A percentile compares a stretch with the other conserved stretches of the same genome.
phyloP scores from a whole-genome alignment of 2,329 filamentous ascomycete species.

The Trichoderma simmonsii region DNA sequence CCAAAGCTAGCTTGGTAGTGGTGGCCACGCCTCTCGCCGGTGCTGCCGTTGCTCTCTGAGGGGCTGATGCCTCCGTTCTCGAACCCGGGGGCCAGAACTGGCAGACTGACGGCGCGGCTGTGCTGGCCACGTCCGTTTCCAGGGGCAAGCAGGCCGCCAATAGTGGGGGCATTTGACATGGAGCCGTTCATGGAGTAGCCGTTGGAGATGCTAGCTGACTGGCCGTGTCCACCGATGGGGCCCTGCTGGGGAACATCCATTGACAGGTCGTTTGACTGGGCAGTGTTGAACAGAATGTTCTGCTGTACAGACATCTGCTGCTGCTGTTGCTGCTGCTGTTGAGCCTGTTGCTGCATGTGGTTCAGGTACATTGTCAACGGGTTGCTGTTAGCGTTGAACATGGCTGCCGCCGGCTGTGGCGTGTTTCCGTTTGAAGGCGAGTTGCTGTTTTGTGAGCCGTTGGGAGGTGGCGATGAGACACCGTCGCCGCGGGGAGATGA shows the following conservation, averaged over 20 bases:
- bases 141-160: conserved; percentile 74
- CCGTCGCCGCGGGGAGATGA: conserved; percentile 66
- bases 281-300: conserved; percentile 74
- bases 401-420: conserved; percentile 64
- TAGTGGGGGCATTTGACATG: conserved; percentile 61
- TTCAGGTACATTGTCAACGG: conserved; percentile 91
- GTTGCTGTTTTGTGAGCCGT: conserved; percentile 58
- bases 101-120: conserved; percentile 85
- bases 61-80: conserved; percentile 57
- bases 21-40: conserved; percentile 59
- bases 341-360: conserved; percentile 71
- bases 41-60: conserved; percentile 44
- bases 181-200: conserved; percentile 56
- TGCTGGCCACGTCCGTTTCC: conserved; percentile 60
- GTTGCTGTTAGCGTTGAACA: conserved; percentile 82
- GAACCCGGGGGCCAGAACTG: conserved; percentile 63
- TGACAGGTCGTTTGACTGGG: conserved; percentile 56
- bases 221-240: conserved; percentile 59
- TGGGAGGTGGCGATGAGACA: conserved; percentile 54
- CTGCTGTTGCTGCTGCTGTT: conserved; percentile 71
- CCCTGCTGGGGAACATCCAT: conserved; percentile 61
- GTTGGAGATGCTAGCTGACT: conserved; percentile 64
- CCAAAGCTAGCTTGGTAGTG: conserved; percentile 64
- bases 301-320: conserved; percentile 72
- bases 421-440: conserved; percentile 53